Evolutionary conservation across 1,139 yeast species (phyloP), one percentile per base, ranked within the genome.

Genomic region (Candida pseudoviswanathii): DNA sequence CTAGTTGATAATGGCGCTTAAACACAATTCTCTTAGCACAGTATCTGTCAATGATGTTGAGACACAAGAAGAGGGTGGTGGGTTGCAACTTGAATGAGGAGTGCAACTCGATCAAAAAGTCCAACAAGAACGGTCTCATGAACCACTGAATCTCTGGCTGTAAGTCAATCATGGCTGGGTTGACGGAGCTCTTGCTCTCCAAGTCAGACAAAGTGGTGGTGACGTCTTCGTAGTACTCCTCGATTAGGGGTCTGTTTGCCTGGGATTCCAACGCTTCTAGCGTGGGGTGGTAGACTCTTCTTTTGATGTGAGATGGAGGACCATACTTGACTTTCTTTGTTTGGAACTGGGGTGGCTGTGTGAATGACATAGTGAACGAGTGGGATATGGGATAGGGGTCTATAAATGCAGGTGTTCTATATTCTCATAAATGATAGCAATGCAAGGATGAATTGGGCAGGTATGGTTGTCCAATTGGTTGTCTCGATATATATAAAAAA

Each of bases 91-190:
- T 84, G 59, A 92, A 80, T 46, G 91, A 83, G 8, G 85, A 73
- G 64, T 94, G 98, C 56, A 91, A 77, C 65, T 91, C 96, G 47
- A 90, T 74, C 45, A 91, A 70, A 62, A 89, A 91, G 64, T 91
- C 97, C 47, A 94, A 77, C 47, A 92, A 75, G 59, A 82, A 87
- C 1, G 97, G 96, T 58, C 98, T 80, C 96, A 92, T 90, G 62
- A 78, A 84, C 96, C 97, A 90, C 59, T 86, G 86, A 50, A 92
- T 80, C 67, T 94, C 97, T 0, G 97, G 97, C 67, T 94, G 99
- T 49, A 86, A 72, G 59, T 87, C 96, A 54, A 92, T 89, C 91
- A 90, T 86, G 43, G 84, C 63, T 3, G 86, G 81, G 57, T 82
- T 83, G 43, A 82, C 70, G 32, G 58, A 58, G 8, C 66, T 52